phyloP scores from a whole-genome alignment of 768 basidiomycete genomes.

The Exsudoporus frostii region DNA sequence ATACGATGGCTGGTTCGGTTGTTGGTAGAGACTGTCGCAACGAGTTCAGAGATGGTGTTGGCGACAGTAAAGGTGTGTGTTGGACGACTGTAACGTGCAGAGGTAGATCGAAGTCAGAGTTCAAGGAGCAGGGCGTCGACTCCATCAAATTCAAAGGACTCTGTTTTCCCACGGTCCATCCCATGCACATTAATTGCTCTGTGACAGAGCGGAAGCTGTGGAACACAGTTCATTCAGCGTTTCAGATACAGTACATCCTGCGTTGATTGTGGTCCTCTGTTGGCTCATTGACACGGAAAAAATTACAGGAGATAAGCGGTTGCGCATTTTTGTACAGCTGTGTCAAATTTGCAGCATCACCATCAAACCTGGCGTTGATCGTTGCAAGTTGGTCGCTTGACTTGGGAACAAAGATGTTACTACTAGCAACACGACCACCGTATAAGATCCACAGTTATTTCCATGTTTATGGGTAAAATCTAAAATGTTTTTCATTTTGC shows the following conservation, averaged over 20 bases:
- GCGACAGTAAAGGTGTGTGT: constrained; percentile 9
- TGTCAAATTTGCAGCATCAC: not conserved
- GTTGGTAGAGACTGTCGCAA: constrained; percentile 13
- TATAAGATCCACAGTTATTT: no score
- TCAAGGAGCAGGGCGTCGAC: constrained; percentile 22
- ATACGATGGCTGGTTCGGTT: constrained; percentile 14
- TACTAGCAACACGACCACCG: not conserved
- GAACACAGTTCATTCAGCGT: not conserved
- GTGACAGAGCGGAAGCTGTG: not conserved
- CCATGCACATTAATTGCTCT: not conserved
- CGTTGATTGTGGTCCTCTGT: not conserved
- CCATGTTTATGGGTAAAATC: not conserved
- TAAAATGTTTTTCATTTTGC: not conserved
- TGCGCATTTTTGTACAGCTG: not conserved
- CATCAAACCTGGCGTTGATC: not conserved
- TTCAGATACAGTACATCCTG: not conserved
- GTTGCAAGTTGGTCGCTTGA: no score
- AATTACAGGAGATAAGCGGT: not conserved
- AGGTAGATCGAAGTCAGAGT: constrained; percentile 31
- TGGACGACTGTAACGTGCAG: constrained; percentile 12
- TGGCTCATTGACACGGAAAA: not conserved
- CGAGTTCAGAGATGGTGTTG: constrained; percentile 8
- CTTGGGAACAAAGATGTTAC: not conserved
- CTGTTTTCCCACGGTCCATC: constrained; percentile 24
- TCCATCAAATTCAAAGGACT: constrained; percentile 27